Base-by-base conservation (phyloP, 345 rosid genomes). In the Brassica nigra region DNA sequence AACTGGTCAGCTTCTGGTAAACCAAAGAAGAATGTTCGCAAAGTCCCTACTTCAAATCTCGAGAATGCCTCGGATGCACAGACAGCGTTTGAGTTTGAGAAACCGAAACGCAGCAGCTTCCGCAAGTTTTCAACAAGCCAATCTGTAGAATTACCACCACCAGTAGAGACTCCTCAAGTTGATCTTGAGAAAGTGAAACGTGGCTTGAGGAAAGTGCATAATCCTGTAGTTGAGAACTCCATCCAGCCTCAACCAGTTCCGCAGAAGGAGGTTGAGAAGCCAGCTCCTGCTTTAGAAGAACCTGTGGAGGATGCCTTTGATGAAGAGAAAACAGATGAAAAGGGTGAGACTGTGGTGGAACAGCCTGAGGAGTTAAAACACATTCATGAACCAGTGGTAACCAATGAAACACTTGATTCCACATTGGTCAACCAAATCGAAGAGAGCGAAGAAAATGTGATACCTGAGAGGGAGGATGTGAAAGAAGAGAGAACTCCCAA, bases 151-250 rank as follows among this genome's bases (percentile, higher is more conserved):
- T 68, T 85, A 4, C 65, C 81, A 8, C 63, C 82, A 10, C 77
- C 73, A 65, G 82, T 77, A 68, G 98, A 88, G 80, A 87, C 84
- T 84, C 89, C 93, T 66, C 94, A 90, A 76, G 86, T 57, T 84
- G 96, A 90, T 90, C 88, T 94, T 71, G 96, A 92, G 74, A 94
- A 94, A 83, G 94, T 90, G 74, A 94, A 92, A 77, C 91, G 93
- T 16, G 91, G 83, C 73, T 82, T 94, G 87, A 88, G 96, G 81
- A 94, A 88, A 85, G 94, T 92, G 76, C 92, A 90, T 71, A 90
- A 84, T 76, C 97, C 93, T 37, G 82, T 84, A 11, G 62, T 87
- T 49, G 97, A 89, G 66, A 88, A 70, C 80, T 80, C 88, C 75
- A 78, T 84, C 57, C 92, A 77, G 29, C 78, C 88, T 68, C 91